Evolutionary conservation across 169 alveolate species (phyloP).

Genomic region (Eimeria falciformis): DNA sequence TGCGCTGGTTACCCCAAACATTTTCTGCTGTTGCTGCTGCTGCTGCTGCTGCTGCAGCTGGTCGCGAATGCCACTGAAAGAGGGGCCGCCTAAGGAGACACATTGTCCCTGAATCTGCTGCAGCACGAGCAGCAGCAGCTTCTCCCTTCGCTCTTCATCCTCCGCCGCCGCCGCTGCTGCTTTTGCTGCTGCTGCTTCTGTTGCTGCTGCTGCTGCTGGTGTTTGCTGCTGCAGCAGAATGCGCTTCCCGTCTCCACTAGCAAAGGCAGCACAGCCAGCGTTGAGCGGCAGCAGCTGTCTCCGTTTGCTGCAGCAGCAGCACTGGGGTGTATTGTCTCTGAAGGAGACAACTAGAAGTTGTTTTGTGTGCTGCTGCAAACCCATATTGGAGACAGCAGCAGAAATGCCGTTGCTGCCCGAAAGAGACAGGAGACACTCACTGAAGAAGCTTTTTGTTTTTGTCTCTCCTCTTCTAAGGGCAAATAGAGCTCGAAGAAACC

Average conservation of each 20-base stretch:
- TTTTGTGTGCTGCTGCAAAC: neutral
- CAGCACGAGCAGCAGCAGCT: conserved; percentile 14
- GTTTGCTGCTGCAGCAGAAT: neutral
- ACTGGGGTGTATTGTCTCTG: neutral
- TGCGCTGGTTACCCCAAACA: no score
- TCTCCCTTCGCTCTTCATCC: neutral
- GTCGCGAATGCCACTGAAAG: neutral
- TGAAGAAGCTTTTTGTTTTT: conserved; percentile 26
- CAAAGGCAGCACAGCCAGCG: conserved; percentile 8
- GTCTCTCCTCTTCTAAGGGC: neutral
- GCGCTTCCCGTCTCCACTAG: neutral
- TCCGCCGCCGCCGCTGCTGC: conserved; percentile 13
- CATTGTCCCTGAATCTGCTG: conserved; percentile 6
- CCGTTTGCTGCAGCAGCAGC: neutral
- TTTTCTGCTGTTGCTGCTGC: neutral
- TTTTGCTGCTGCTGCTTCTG: neutral
- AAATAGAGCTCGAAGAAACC: neutral
- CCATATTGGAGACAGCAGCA: neutral
- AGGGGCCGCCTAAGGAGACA: neutral
- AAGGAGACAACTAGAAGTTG: neutral
- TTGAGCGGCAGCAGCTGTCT: conserved; percentile 5
- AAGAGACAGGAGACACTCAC: neutral
- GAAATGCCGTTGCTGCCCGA: conserved; percentile 18
- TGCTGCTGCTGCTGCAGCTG: conserved; percentile 1
- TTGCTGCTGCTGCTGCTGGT: neutral